Evolutionary conservation across 768 basidiomycete genomes (phyloP).

Genomic region (Leccinum broughii): DNA sequence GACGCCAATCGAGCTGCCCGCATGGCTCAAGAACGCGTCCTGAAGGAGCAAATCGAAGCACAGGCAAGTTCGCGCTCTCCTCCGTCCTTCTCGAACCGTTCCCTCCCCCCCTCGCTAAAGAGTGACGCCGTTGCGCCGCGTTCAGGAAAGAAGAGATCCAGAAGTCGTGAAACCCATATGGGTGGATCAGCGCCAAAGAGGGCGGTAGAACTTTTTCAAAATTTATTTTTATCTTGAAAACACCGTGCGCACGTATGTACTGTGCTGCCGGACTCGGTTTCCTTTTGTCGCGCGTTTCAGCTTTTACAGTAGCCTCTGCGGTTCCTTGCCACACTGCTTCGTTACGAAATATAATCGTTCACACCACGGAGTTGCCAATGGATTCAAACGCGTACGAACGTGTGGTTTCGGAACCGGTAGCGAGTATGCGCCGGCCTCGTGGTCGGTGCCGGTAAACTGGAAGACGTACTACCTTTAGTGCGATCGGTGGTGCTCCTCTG

Average conservation of each 20-base stretch:
- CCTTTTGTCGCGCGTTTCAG: background rate
- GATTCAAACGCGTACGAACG: background rate
- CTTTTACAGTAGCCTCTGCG: background rate
- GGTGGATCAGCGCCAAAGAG: slow-evolving; percentile 28
- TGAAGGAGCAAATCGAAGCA: slow-evolving; percentile 50
- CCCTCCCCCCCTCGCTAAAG: background rate
- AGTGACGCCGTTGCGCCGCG: slow-evolving; percentile 7
- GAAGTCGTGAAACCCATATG: slow-evolving; percentile 36
- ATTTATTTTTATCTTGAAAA: background rate
- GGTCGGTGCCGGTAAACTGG: background rate
- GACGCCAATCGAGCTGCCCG: slow-evolving; percentile 58
- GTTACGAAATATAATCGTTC: background rate
- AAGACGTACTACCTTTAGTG: background rate
- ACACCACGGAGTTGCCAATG: background rate
- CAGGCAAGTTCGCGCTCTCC: slow-evolving; percentile 45
- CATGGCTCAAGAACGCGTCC: slow-evolving; percentile 52
- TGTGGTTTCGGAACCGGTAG: background rate
- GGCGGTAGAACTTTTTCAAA: slow-evolving; percentile 4
- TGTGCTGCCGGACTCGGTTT: slow-evolving; percentile 1
- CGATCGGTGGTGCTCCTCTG: background rate
- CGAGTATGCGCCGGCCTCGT: background rate
- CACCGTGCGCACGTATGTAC: background rate
- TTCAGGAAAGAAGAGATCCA: slow-evolving; percentile 27
- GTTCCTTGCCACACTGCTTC: slow-evolving; percentile 2
- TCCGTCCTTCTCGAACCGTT: slow-evolving; percentile 6